These are phyloP conservation scores for Stellera chamaejasme DNA, from an alignment of 345 rosid species.

Conservation along the genomic window DNA sequence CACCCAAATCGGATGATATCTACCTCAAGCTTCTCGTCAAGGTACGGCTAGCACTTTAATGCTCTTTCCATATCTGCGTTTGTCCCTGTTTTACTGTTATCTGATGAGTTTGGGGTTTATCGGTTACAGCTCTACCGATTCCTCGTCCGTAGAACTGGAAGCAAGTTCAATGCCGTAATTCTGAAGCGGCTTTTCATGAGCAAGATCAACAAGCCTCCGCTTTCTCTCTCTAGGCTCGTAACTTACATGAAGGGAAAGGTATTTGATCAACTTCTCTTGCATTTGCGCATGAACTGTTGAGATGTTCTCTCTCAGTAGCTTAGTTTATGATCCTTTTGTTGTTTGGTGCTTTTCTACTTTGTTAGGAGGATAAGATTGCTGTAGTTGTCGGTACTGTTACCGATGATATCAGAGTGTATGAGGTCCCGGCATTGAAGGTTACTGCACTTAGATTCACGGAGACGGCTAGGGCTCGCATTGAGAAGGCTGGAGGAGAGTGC, in stretches of 20 bases:
- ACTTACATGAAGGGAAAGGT: conserved; percentile 73
- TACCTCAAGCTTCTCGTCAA: conserved; percentile 93
- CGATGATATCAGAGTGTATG: conserved; percentile 79
- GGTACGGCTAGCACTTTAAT: conserved; percentile 25
- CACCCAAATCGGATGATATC: conserved; percentile 87
- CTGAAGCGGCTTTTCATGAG: conserved; percentile 96
- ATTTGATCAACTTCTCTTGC: background rate
- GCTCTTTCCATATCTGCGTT: background rate
- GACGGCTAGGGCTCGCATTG: conserved; percentile 87
- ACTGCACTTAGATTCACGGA: conserved; percentile 89
- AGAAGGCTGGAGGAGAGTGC: conserved; percentile 98
- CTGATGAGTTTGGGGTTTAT: background rate
- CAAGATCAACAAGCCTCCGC: conserved; percentile 83
- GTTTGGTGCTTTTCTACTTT: background rate
- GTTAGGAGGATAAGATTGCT: conserved; percentile 69
- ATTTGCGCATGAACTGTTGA: background rate
- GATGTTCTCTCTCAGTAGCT: no score
- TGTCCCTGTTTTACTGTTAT: background rate
- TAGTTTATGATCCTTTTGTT: background rate
- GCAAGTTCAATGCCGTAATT: conserved; percentile 89
- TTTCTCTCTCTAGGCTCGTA: conserved; percentile 73
- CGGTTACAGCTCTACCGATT: conserved; percentile 62
- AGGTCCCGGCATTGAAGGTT: conserved; percentile 74
- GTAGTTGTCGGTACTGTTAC: conserved; percentile 89
- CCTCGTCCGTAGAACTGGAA: conserved; percentile 78